A percentile compares a stretch with the other conserved stretches of the same genome.
phyloP scores from a whole-genome alignment of 1,284 basidiomycete species.

The Naganishia sp. region DNA sequence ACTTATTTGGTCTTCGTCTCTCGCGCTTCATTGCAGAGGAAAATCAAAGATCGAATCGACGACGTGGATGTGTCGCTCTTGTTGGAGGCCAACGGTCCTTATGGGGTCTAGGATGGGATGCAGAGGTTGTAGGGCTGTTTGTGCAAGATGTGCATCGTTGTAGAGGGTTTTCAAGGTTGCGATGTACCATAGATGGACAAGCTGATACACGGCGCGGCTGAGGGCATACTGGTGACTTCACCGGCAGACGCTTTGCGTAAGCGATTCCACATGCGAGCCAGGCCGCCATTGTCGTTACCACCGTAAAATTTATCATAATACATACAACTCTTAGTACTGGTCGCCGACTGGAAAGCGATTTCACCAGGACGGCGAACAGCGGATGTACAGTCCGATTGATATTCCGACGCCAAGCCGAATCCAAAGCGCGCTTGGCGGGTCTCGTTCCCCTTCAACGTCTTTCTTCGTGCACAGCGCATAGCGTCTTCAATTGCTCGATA shows the following conservation, averaged over 20 bases:
- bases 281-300: no score
- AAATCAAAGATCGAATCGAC: background rate
- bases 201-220: no score
- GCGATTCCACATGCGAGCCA: background rate
- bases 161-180: background rate
- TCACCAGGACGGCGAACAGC: background rate
- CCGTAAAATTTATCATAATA: no score
- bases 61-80: conserved; percentile 22
- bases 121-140: no score
- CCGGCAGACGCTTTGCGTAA: no score
- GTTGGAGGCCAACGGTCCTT: conserved; percentile 19
- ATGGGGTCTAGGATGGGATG: conserved; percentile 12
- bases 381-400: background rate
- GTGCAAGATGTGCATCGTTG: no score
- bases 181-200: no score
- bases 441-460: background rate
- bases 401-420: conserved; percentile 11
- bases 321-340: no score
- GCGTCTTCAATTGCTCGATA: background rate
- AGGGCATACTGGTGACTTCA: no score
- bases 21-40: background rate
- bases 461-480: background rate
- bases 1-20: conserved; percentile 6
- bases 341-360: background rate
- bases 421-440: conserved; percentile 1